phyloP scores from a whole-genome alignment of 2,329 filamentous ascomycete species.

The Trichoderma koningiopsis region DNA sequence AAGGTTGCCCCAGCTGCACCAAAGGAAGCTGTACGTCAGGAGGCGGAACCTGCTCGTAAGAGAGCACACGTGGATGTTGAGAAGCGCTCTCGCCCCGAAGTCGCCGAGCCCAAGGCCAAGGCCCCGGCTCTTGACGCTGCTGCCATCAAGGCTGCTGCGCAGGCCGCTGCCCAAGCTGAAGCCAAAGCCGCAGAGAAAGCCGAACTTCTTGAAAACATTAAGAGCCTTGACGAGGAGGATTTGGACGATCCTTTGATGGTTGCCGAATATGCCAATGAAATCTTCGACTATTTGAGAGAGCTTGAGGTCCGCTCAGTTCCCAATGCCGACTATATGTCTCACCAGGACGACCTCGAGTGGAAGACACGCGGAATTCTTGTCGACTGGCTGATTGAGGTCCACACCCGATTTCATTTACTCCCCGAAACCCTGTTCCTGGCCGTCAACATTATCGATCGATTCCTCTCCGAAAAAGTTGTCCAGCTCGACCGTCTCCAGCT shows the following conservation, averaged over 20 bases:
- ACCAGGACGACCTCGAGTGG: constrained; percentile 95
- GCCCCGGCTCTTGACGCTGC: constrained; percentile 1
- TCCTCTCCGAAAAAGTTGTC: constrained; percentile 92
- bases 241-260: constrained; percentile 95
- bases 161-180: constrained; percentile 1
- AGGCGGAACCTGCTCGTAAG: constrained; percentile 70
- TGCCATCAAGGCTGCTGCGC: neutral
- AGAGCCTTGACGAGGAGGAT: constrained; percentile 83
- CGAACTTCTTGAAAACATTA: constrained; percentile 20
- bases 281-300: constrained; percentile 92
- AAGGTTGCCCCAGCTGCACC: constrained; percentile 56
- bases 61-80: constrained; percentile 60
- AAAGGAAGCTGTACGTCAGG: constrained; percentile 60
- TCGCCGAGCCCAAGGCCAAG: constrained; percentile 37
- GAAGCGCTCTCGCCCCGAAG: constrained; percentile 41
- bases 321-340: constrained; percentile 92
- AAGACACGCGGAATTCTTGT: constrained; percentile 97
- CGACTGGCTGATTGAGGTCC: constrained; percentile 98
- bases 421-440: constrained; percentile 96
- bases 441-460: constrained; percentile 98
- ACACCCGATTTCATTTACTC: constrained; percentile 92
- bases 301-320: constrained; percentile 78
- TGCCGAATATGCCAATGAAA: constrained; percentile 94
- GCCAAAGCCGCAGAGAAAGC: constrained; percentile 38
- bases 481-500: constrained; percentile 94